Base-by-base conservation (phyloP, 495 filamentous ascomycete species). In the Penicillium steckii region DNA sequence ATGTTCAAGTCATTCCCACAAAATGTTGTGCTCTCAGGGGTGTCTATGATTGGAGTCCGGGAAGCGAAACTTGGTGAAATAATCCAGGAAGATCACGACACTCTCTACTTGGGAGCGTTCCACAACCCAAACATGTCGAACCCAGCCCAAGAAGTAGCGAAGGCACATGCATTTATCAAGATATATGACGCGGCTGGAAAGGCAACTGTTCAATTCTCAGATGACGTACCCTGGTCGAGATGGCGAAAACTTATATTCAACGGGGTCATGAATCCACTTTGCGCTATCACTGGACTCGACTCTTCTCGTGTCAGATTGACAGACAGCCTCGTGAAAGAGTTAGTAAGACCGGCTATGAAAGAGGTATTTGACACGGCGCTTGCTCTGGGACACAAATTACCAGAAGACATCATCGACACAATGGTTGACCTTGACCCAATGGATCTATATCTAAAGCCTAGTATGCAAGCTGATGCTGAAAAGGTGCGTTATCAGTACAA, bases 21-120 rank as follows among this genome's bases (percentile, higher is more conserved):
- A 0, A 86, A 80, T 46, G 62, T 73, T 3, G 55, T 82, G 23
- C 62, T 86, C 4, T 79, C 74, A 3, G 77, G 80, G 4, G 73
- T 87, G 17, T 70, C 67, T 12, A 65, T 78, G n/a, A 80, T 79
- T 43, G 74, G 75, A 35, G 66, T 76, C 0, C 71, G 69, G 18
- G 78, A 86, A 57, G 64, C 64, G 0, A 26, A 47, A 3, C 71
- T 62, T 0, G 81, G 80, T 0, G 50, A 60, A 10, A 79, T 83
- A 56, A 46, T 67, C 3, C 78, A 82, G 42, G 60, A 76, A 12
- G 69, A 73, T 44, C 50, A 41, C 13, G 74, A 78, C 50, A 35
- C 48, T 3, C 60, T 77, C 3, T 55, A 62, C 5, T 58, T 83
- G 12, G 80, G 80, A 22, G 56, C 72, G 2, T 82, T 79, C 46